These are phyloP conservation scores for Bipolaris victoriae DNA, from an alignment of 2,329 filamentous ascomycete genomes.

Conservation along the genomic window DNA sequence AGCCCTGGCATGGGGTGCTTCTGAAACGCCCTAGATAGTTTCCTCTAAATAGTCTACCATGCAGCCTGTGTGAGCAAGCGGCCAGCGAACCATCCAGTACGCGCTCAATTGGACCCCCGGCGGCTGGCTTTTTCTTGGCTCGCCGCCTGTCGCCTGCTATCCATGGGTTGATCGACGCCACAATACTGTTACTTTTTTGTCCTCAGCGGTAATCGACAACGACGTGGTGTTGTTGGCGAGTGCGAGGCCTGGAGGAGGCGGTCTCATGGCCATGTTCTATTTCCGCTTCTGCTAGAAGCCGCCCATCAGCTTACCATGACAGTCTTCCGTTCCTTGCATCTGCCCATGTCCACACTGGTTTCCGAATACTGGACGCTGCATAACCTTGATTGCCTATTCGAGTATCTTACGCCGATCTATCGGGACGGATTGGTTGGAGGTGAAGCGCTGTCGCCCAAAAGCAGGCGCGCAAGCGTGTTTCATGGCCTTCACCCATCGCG, in stretches of 20 bases:
- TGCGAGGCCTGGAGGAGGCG: neutral
- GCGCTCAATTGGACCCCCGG: constrained; percentile 14
- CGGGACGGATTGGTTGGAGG: constrained; percentile 13
- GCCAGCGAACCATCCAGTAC: constrained; percentile 21
- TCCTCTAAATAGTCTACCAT: constrained; percentile 28
- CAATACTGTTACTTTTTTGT: neutral
- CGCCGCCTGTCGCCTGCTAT: constrained; percentile 6
- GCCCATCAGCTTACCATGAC: neutral
- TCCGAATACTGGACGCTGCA: constrained; percentile 11
- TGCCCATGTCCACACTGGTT: constrained; percentile 7
- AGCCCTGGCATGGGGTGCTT: constrained; percentile 25
- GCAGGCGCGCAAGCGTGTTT: constrained; percentile 25
- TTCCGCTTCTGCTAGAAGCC: constrained; percentile 7
- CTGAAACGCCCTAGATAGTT: constrained; percentile 40
- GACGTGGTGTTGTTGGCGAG: neutral
- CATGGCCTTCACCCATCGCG: constrained; percentile 24
- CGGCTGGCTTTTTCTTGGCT: constrained; percentile 2
- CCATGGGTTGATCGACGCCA: constrained; percentile 1
- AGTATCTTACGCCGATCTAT: constrained; percentile 12
- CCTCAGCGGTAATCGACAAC: neutral
- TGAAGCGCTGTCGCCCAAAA: constrained; percentile 22
- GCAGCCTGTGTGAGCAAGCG: constrained; percentile 27
- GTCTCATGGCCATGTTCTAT: constrained; percentile 1
- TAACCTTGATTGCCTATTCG: constrained; percentile 11
- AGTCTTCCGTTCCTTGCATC: constrained; percentile 8